Conservation (phyloP, 202 grass and related monocot genomes). For the Bolboschoenoplectus hybrid region DNA sequence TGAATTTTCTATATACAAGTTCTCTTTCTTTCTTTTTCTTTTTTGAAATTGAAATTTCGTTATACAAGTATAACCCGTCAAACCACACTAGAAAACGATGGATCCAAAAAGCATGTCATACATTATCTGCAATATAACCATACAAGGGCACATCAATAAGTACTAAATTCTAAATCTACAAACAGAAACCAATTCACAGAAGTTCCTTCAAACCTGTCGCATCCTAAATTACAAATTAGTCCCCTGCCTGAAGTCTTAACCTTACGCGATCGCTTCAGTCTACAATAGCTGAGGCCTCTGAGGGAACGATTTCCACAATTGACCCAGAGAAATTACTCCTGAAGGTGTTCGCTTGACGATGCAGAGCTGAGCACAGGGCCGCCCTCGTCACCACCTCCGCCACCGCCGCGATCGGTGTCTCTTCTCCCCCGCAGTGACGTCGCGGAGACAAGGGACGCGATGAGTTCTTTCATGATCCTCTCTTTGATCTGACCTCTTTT, state of each 20-base stretch:
- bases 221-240: constrained; percentile 8
- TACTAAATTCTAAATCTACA: neutral
- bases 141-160: neutral
- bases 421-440: constrained; percentile 24
- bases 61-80: neutral
- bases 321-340: constrained; percentile 3
- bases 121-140: neutral
- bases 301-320: neutral
- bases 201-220: neutral
- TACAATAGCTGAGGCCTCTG: neutral
- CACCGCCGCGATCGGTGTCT: neutral
- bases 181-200: constrained; percentile 23
- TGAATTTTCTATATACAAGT: neutral
- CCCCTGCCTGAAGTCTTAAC: neutral
- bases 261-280: neutral
- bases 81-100: neutral
- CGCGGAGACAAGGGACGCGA: constrained; percentile 33
- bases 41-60: too few species aligned
- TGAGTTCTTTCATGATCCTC: constrained; percentile 47
- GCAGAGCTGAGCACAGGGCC: neutral
- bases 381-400: constrained; percentile 8
- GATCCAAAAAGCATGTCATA: neutral
- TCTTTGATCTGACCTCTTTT: constrained; percentile 65
- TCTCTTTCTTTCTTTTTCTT: too few species aligned
- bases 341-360: neutral